phyloP scores from a whole-genome alignment of 1,139 yeast genomes.

The Candida mesenterica region DNA sequence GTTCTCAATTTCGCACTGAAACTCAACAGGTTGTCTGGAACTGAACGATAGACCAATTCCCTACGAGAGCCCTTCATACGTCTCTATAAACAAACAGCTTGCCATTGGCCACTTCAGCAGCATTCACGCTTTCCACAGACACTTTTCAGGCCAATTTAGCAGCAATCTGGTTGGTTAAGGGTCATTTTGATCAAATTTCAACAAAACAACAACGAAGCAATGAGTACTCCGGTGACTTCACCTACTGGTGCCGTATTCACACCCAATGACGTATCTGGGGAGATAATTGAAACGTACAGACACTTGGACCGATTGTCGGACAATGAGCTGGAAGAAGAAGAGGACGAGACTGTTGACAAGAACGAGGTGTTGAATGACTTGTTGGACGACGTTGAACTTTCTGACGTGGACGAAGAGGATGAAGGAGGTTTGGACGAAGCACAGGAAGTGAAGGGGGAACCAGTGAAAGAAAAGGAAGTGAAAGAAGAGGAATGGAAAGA shows the following conservation, averaged over 20 bases:
- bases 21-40: no score
- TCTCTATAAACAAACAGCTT: no score
- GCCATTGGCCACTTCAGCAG: no score
- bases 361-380: conserved; percentile 2
- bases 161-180: no score
- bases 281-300: conserved; percentile 8
- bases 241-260: conserved; percentile 4
- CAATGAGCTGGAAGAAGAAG: background rate
- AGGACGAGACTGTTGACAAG: conserved; percentile 4
- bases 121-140: no score
- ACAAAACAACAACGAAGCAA: no score
- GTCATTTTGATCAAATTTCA: no score
- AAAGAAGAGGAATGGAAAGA: conserved; percentile 1
- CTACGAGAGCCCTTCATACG: no score
- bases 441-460: no score
- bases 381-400: conserved; percentile 1
- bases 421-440: conserved; percentile 1
- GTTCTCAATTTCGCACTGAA: no score
- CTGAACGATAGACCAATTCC: no score
- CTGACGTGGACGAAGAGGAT: conserved; percentile 1
- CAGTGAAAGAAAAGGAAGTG: conserved; percentile 4
- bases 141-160: no score
- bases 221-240: conserved; percentile 7
- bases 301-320: conserved; percentile 2
- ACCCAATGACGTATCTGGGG: conserved; percentile 9